Evolutionary conservation across 1,139 yeast genomes (phyloP), one percentile per base, ranked within the genome.

Genomic region (Hansenula lynferdii): DNA sequence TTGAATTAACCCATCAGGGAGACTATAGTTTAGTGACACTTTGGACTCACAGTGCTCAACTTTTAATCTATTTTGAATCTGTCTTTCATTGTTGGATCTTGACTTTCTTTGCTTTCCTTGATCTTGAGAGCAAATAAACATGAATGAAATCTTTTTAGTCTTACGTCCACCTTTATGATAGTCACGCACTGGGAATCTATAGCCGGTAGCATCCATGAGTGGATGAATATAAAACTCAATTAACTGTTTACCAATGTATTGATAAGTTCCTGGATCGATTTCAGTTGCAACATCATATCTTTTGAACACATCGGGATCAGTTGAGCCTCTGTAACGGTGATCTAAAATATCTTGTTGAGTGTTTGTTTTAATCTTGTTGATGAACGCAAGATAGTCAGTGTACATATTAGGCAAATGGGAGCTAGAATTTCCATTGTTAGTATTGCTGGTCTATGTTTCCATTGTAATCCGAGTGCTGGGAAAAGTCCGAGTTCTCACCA

Each of bases 51-150:
- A 67, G 12, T 57, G 56, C 40, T 63, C 65, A 4, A 63, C 60
- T 47, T 67, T 67, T 35, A 67, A 45, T 43, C 57, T 62, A 48
- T 67, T 67, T 11, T 54, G 44, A 16, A 64, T 57, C 19, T 49
- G 56, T 38, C 70, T 55, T 39, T 63, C 61, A 35, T 60, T 55
- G 11, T 56, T 61, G 31, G 69, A 60, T 38, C 70, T 49, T 11
- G 69, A 62, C 40, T 61, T 63, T 35, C 72, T 57, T 42, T 67
- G 67, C 28, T 62, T 57, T 8, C 57, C 49, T 36, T 56, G 60
- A 42, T 67, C 72, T 42, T 67, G 72, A 3, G 70, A 62, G 40
- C 72, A 67, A 17, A 67, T 60, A 42, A 64, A 67, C 62, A 61
- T 61, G 56, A 69, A 65, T 2, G 69, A 53, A 28, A 66, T 57